These are phyloP conservation scores for Echeveria elegans DNA, from an alignment of 164 flowering plant species.

Conservation along the genomic window DNA sequence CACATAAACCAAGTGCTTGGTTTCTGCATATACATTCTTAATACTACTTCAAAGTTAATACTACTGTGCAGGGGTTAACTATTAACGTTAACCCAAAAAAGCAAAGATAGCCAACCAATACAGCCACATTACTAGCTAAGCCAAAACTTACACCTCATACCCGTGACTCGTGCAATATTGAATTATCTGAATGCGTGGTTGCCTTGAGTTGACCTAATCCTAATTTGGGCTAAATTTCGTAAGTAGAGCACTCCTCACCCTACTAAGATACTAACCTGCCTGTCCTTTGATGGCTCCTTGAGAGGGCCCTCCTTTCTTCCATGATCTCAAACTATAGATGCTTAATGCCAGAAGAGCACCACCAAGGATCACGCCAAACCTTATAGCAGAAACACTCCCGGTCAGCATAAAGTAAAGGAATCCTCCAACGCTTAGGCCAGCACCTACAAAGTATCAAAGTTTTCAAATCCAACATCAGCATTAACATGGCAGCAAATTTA, in stretches of 20 bases:
- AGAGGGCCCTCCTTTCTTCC: conserved; percentile 46
- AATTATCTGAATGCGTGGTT: too few relatives aligned
- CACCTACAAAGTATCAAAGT: conserved; percentile 38
- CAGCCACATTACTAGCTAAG: too few relatives aligned
- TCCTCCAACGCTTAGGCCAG: conserved; percentile 62
- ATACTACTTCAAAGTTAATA: too few relatives aligned
- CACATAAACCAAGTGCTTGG: too few relatives aligned
- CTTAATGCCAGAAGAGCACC: conserved; percentile 74
- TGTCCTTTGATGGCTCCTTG: conserved; percentile 62
- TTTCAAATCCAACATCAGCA: not conserved
- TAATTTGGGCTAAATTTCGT: not conserved
- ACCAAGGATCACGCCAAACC: conserved; percentile 91
- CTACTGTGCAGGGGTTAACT: too few relatives aligned
- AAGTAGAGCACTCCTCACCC: not conserved
- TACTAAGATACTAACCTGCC: conserved; percentile 43
- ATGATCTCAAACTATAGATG: conserved; percentile 51
- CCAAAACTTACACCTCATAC: too few relatives aligned
- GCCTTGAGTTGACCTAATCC: too few relatives aligned
- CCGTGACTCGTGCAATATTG: too few relatives aligned
- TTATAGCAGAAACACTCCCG: conserved; percentile 69
- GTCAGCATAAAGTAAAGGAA: conserved; percentile 84
- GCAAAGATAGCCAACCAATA: too few relatives aligned
- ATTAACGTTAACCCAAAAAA: too few relatives aligned
- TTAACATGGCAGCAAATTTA: too few relatives aligned
- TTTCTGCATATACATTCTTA: too few relatives aligned